Percentiles rank a stretch among this genome's conserved stretches.
These are phyloP conservation scores for Pinus tabuliformis DNA, from an alignment of 75 land plant genomes.

Conservation along the genomic window DNA sequence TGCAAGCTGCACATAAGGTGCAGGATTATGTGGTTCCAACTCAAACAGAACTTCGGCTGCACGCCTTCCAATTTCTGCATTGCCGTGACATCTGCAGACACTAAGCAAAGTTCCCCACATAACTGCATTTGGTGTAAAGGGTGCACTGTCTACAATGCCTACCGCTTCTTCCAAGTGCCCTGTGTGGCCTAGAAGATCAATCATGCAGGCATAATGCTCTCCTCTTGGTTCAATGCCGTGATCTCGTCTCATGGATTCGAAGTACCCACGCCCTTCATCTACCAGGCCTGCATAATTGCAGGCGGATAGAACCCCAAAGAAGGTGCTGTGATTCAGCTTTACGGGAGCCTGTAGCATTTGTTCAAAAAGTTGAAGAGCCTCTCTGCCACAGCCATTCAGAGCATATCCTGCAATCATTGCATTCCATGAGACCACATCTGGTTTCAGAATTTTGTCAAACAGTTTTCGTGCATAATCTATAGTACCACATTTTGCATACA, in stretches of 20 bases:
- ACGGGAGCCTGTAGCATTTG: constrained; percentile 30
- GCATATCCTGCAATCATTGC: constrained; percentile 46
- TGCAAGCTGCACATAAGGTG: constrained; percentile 37
- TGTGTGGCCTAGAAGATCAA: constrained; percentile 42
- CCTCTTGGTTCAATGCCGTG: constrained; percentile 33
- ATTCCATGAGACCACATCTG: constrained; percentile 42
- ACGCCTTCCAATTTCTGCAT: constrained; percentile 31
- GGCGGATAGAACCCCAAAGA: constrained; percentile 42
- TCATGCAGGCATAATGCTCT: constrained; percentile 55
- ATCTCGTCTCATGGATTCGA: constrained; percentile 33
- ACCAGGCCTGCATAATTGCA: constrained; percentile 56
- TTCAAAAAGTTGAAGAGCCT: constrained; percentile 25
- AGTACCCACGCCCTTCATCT: constrained; percentile 23
- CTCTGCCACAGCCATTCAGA: constrained; percentile 32
- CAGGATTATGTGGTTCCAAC: constrained; percentile 38
- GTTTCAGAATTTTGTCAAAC: constrained; percentile 18
- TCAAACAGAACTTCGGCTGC: constrained; percentile 32
- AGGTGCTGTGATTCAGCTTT: constrained; percentile 40
- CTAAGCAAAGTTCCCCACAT: constrained; percentile 44
- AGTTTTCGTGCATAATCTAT: constrained; percentile 15
- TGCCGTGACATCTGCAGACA: constrained; percentile 46
- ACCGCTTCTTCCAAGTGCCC: constrained; percentile 39
- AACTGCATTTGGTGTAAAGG: constrained; percentile 27
- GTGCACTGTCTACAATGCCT: constrained; percentile 30
- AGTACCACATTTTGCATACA: constrained; percentile 23